A percentile compares a stretch with the other conserved stretches of the same genome.
These are phyloP conservation scores for Jasminum sambac DNA, from an alignment of 257 asterid species.

Conservation along the genomic window DNA sequence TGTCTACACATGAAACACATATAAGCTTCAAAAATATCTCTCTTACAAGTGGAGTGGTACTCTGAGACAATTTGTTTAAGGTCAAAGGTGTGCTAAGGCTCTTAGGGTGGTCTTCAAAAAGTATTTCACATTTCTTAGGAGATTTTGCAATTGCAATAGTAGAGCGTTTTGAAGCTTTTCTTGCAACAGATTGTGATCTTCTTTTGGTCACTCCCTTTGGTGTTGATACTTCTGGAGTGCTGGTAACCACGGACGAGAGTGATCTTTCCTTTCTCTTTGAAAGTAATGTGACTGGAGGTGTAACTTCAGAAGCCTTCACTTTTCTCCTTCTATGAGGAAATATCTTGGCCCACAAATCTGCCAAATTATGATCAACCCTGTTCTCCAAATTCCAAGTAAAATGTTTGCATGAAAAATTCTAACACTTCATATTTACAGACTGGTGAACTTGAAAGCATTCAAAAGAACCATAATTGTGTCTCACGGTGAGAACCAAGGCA, in stretches of 20 bases:
- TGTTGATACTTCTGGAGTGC: slow-evolving; percentile 51
- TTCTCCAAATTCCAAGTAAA: slow-evolving; percentile 13
- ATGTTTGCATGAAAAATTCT: neutral
- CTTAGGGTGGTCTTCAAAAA: slow-evolving; percentile 51
- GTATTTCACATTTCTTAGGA: slow-evolving; percentile 39
- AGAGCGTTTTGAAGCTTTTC: slow-evolving; percentile 40
- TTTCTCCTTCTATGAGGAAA: slow-evolving; percentile 57
- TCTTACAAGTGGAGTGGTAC: slow-evolving; percentile 54
- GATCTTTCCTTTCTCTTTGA: slow-evolving; percentile 67
- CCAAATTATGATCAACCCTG: slow-evolving; percentile 66
- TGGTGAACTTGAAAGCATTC: neutral
- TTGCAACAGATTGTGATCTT: slow-evolving; percentile 44
- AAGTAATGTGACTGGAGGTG: slow-evolving; percentile 40
- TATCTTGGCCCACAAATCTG: slow-evolving; percentile 51
- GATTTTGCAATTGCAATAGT: slow-evolving; percentile 49
- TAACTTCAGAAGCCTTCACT: slow-evolving; percentile 43
- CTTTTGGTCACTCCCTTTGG: slow-evolving; percentile 44
- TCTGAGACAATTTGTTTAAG: slow-evolving; percentile 53
- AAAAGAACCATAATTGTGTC: slow-evolving; percentile 6
- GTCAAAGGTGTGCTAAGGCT: slow-evolving; percentile 69
- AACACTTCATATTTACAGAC: slow-evolving; percentile 22
- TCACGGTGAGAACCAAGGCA: slow-evolving; percentile 31
- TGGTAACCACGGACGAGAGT: slow-evolving; percentile 59
- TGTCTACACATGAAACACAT: slow-evolving; percentile 2
- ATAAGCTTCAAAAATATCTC: slow-evolving; percentile 20